Evolutionary conservation across 1,284 basidiomycete genomes (phyloP).

Genomic region (Leccinum griseonigrum): DNA sequence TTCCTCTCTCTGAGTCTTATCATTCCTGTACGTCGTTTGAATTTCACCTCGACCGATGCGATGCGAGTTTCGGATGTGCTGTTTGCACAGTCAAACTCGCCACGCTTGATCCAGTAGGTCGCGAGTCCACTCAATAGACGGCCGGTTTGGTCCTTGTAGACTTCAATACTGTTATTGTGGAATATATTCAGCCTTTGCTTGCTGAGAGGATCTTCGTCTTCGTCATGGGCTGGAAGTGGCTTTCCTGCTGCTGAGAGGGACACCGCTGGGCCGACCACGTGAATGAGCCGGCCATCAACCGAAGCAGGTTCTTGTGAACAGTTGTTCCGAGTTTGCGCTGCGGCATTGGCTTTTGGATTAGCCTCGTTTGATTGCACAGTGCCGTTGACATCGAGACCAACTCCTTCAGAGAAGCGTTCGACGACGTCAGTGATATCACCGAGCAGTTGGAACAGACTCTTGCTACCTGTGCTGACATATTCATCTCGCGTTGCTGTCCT

Average conservation of each 20-base stretch:
- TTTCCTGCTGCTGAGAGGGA: slow-evolving; percentile 52
- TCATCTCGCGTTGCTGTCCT: slow-evolving; percentile 81
- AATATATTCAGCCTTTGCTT: slow-evolving; percentile 83
- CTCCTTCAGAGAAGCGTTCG: slow-evolving; percentile 88
- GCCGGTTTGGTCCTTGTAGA: slow-evolving; percentile 97
- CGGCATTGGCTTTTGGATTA: slow-evolving; percentile 43
- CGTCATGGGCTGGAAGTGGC: slow-evolving; percentile 56
- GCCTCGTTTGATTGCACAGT: slow-evolving; percentile 54
- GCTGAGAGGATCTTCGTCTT: slow-evolving; percentile 81
- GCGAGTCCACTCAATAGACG: slow-evolving; percentile 95
- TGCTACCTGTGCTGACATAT: slow-evolving; percentile 88
- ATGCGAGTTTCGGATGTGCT: slow-evolving; percentile 90
- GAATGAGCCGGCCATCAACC: slow-evolving; percentile 63
- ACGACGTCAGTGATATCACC: slow-evolving; percentile 92
- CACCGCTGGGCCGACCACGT: slow-evolving; percentile 71
- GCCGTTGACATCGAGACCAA: slow-evolving; percentile 84
- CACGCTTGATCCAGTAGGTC: slow-evolving; percentile 98
- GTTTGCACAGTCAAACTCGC: slow-evolving; percentile 88
- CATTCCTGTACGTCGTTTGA: slow-evolving; percentile 97
- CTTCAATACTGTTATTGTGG: slow-evolving; percentile 77
- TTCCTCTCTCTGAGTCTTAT: slow-evolving; percentile 78
- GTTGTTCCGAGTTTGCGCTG: slow-evolving; percentile 37
- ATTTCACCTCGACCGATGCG: slow-evolving; percentile 82
- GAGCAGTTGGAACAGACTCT: slow-evolving; percentile 93
- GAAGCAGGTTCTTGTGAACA: slow-evolving; percentile 46